Conservation (phyloP, 805 yeast genomes). For the Nakazawaea ernobii region DNA sequence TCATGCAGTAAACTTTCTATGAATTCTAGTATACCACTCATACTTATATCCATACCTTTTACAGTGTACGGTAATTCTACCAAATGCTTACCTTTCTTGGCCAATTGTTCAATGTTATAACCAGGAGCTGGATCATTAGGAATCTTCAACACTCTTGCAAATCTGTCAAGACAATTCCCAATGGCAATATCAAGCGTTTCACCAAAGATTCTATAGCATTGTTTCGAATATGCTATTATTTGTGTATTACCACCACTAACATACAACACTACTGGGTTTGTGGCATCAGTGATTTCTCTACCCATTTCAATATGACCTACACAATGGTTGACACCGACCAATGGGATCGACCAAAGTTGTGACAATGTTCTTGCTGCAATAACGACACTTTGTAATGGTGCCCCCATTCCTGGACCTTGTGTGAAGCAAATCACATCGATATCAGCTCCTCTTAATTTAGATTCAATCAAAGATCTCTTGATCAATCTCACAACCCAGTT, state of each 20-base stretch:
- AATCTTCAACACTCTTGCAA: conserved; percentile 85
- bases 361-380: conserved; percentile 85
- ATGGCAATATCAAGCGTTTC: conserved; percentile 97
- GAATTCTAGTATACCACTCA: conserved; percentile 91
- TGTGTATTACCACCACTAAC: conserved; percentile 99
- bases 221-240: conserved; percentile 92
- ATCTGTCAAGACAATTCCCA: conserved; percentile 93
- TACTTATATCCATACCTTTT: conserved; percentile 96
- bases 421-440: conserved; percentile 87
- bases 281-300: conserved; percentile 94
- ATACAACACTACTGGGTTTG: conserved; percentile 93
- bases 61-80: conserved; percentile 92
- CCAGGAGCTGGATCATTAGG: conserved; percentile 97
- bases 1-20: conserved; percentile 79
- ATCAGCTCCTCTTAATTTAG: conserved; percentile 42
- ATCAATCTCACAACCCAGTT: conserved; percentile 87
- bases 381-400: conserved; percentile 90
- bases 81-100: conserved; percentile 57
- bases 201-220: conserved; percentile 96
- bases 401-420: conserved; percentile 99
- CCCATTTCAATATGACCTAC: conserved; percentile 99
- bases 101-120: conserved; percentile 91
- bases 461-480: conserved; percentile 57
- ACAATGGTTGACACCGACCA: conserved; percentile 96
- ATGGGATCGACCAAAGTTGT: conserved; percentile 74